These are phyloP conservation scores for Teratosphaeria zuluensis DNA, from an alignment of 2,329 filamentous ascomycete species.

Conservation along the genomic window DNA sequence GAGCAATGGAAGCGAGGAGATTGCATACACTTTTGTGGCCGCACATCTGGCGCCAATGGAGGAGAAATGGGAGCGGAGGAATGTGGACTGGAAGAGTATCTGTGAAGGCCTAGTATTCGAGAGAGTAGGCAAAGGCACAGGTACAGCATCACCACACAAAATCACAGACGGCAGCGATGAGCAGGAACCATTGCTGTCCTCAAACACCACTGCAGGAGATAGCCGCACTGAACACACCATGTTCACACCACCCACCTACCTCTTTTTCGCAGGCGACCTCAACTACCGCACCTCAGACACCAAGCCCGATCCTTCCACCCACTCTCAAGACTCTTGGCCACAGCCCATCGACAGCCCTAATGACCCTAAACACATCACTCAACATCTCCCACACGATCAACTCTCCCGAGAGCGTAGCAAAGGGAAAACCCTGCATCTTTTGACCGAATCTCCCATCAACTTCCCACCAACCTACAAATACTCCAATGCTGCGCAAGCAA, in stretches of 20 bases:
- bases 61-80: conserved; percentile 61
- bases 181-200: conserved; percentile 25
- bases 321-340: conserved; percentile 53
- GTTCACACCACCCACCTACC: conserved; percentile 63
- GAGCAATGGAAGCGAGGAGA: conserved; percentile 27
- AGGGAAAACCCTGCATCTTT: conserved; percentile 64
- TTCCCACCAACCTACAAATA: conserved; percentile 98
- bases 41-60: conserved; percentile 88
- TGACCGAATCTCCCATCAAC: conserved; percentile 61
- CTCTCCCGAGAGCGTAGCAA: conserved; percentile 60
- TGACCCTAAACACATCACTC: conserved; percentile 53
- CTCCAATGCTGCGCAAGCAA: conserved; percentile 32
- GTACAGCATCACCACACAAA: conserved; percentile 3
- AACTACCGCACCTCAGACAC: conserved; percentile 81
- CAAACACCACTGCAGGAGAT: conserved; percentile 9
- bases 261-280: conserved; percentile 84
- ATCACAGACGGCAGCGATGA: conserved; percentile 2
- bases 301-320: conserved; percentile 45
- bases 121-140: neutral
- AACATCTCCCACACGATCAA: conserved; percentile 68
- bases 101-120: conserved; percentile 68
- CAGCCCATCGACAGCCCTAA: conserved; percentile 41
- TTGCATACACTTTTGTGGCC: conserved; percentile 70
- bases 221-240: conserved; percentile 33
- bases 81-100: conserved; percentile 80